Evolutionary conservation across 1,284 basidiomycete species (phyloP).

Genomic region (Apiotrichum mycotoxinovorans): DNA sequence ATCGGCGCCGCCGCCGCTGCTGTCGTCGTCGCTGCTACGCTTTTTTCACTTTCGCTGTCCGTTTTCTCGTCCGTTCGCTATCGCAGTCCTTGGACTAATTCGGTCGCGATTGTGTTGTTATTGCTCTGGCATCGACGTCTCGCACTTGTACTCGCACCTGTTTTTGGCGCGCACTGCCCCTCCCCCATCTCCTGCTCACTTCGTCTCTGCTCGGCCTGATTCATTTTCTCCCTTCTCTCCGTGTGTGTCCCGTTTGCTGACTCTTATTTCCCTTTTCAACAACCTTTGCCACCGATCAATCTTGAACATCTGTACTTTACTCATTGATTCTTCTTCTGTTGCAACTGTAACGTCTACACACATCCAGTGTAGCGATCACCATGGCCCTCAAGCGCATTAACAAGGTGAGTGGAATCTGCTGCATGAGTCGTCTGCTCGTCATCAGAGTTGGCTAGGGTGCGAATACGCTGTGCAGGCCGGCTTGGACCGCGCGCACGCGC

Average conservation of each 20-base stretch:
- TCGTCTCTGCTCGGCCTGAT: too few relatives aligned
- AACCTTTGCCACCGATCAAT: conserved; percentile 5
- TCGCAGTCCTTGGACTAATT: too few relatives aligned
- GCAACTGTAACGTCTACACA: conserved; percentile 1
- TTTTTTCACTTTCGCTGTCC: background rate
- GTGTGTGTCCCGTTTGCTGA: background rate
- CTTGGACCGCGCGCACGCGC: background rate
- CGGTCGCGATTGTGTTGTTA: too few relatives aligned
- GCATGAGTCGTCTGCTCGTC: background rate
- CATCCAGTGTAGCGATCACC: conserved; percentile 15
- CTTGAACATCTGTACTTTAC: background rate
- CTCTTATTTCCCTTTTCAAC: background rate
- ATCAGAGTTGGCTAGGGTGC: background rate
- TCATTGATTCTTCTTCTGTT: background rate
- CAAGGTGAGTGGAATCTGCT: conserved; percentile 63
- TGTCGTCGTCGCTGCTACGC: background rate
- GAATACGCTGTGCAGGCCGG: background rate
- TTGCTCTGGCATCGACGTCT: too few relatives aligned
- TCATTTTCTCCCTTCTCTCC: background rate
- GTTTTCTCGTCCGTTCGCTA: too few relatives aligned
- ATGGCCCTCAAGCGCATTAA: conserved; percentile 99
- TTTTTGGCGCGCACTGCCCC: too few relatives aligned
- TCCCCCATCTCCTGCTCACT: too few relatives aligned
- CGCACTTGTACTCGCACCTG: too few relatives aligned
- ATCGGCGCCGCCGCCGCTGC: background rate